Conservation (phyloP, 768 basidiomycete species). For the Agaricus sinodeliciosus region DNA sequence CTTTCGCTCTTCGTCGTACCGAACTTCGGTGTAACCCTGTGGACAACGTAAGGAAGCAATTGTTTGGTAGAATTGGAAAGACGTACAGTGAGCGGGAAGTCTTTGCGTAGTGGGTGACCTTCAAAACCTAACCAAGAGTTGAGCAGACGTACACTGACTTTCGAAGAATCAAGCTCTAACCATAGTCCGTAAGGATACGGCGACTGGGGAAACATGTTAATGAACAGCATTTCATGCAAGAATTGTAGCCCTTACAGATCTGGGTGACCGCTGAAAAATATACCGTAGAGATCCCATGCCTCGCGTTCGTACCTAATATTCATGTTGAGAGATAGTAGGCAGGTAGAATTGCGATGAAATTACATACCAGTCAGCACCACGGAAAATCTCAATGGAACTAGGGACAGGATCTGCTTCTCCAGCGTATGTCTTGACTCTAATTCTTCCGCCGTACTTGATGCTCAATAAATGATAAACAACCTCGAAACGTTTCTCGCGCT, state of each 20-base stretch:
- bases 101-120: conserved; percentile 95
- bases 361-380: conserved; percentile 87
- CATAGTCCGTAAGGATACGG: conserved; percentile 97
- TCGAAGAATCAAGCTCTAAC: conserved; percentile 30
- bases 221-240: neutral
- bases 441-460: conserved; percentile 68
- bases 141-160: conserved; percentile 8
- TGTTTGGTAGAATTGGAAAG: neutral
- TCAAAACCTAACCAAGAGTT: conserved; percentile 64
- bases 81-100: conserved; percentile 92
- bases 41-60: conserved; percentile 4
- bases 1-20: conserved; percentile 97
- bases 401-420: conserved; percentile 91
- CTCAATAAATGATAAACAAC: conserved; percentile 94
- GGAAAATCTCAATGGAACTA: conserved; percentile 69
- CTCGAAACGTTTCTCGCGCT: conserved; percentile 90
- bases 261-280: conserved; percentile 94
- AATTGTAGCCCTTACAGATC: conserved; percentile 64
- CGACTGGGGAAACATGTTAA: conserved; percentile 46
- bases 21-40: conserved; percentile 97
- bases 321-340: neutral
- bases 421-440: conserved; percentile 96
- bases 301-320: conserved; percentile 85
- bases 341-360: neutral
- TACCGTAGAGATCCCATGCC: conserved; percentile 95